Percentiles rank a stretch among this genome's conserved stretches.
phyloP scores from a whole-genome alignment of 2,329 filamentous ascomycete genomes.

The Diplodia intermedia region DNA sequence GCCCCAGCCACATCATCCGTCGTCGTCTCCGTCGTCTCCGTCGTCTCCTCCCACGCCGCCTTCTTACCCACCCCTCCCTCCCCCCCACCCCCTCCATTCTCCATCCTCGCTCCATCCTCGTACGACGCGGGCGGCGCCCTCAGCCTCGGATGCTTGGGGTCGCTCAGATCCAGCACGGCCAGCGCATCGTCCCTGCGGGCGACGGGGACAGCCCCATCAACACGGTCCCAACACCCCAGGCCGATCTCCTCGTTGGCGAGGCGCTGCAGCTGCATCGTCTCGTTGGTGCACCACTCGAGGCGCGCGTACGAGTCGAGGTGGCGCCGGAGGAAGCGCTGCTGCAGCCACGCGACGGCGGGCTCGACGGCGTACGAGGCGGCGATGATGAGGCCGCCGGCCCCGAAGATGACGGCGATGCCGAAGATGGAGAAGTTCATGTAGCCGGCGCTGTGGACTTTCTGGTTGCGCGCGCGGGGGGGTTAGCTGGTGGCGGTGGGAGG shows the following conservation, averaged over 20 bases:
- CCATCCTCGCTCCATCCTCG: background rate
- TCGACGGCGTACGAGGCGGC: slow-evolving; percentile 18
- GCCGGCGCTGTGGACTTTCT: slow-evolving; percentile 37
- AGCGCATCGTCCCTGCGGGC: slow-evolving; percentile 24
- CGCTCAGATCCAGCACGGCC: background rate
- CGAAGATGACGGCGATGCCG: slow-evolving; percentile 36
- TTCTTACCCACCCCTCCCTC: no score
- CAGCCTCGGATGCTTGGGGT: slow-evolving; percentile 4
- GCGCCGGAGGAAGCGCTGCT: background rate
- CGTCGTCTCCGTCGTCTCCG: no score
- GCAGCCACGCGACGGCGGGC: background rate
- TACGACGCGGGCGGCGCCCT: background rate
- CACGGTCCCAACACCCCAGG: slow-evolving; percentile 2
- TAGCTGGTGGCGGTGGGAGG: no score
- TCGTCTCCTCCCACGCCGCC: no score
- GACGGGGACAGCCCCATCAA: slow-evolving; percentile 32
- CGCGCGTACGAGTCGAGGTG: background rate
- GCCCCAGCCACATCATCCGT: no score
- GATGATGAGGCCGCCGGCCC: slow-evolving; percentile 37
- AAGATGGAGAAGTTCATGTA: slow-evolving; percentile 40
- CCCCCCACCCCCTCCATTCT: no score
- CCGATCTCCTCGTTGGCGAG: slow-evolving; percentile 22
- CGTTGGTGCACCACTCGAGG: slow-evolving; percentile 30
- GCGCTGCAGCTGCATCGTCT: slow-evolving; percentile 26
- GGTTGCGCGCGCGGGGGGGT: no score